Conservation (phyloP, 176 grass and related monocot species). For the Bothriochloa decipiens region DNA sequence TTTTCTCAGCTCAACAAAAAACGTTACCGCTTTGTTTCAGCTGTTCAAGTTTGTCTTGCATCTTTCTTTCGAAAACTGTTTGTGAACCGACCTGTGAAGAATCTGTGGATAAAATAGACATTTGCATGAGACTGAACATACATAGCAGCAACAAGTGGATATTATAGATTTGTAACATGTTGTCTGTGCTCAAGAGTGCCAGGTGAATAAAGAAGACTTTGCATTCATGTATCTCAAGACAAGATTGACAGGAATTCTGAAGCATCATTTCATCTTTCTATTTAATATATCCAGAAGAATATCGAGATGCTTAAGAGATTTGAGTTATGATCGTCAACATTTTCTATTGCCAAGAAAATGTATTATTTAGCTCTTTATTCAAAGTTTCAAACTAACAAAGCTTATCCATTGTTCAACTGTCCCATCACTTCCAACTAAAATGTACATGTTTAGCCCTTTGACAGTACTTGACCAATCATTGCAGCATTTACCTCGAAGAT, state of each 20-base stretch:
- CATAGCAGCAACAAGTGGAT: not conserved
- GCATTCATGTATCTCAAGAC: constrained; percentile 21
- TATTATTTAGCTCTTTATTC: not conserved
- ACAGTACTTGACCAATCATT: not conserved
- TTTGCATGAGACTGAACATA: constrained; percentile 39
- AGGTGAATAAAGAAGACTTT: constrained; percentile 19
- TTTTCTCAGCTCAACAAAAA: constrained; percentile 31
- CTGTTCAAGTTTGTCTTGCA: constrained; percentile 80
- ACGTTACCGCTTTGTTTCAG: constrained; percentile 86
- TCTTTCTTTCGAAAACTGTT: constrained; percentile 80
- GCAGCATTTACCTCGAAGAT: constrained; percentile 67
- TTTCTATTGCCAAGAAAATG: not conserved
- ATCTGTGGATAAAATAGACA: constrained; percentile 55
- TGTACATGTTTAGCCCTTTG: not conserved
- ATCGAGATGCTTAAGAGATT: constrained; percentile 16
- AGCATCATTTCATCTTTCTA: not conserved
- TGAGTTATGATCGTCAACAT: not conserved
- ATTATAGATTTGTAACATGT: not conserved
- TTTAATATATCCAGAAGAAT: not conserved
- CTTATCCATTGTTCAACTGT: not conserved
- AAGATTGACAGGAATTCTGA: constrained; percentile 13
- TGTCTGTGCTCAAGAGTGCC: constrained; percentile 10
- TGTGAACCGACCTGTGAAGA: constrained; percentile 66
- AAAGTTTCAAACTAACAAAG: constrained; percentile 26
- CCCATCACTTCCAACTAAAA: not conserved